These are phyloP conservation scores for Tolypocladium pustulatum DNA, from an alignment of 2,329 filamentous ascomycete genomes.

Conservation along the genomic window DNA sequence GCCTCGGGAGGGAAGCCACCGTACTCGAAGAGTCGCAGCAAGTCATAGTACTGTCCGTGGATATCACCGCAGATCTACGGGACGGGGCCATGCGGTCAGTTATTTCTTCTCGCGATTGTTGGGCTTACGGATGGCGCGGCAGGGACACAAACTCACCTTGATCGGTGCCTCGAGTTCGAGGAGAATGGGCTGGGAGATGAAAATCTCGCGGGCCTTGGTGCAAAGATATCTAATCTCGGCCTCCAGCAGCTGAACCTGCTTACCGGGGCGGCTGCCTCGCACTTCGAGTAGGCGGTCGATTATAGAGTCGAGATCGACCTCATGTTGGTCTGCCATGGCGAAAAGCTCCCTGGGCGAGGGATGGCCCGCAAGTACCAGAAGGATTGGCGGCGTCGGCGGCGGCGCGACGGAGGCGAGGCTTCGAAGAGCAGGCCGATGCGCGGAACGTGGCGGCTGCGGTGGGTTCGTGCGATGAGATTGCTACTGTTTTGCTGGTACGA, in stretches of 20 bases:
- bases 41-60: conserved; percentile 97
- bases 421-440: conserved; percentile 17
- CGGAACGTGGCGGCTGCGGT: conserved; percentile 17
- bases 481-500: conserved; percentile 16
- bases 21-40: conserved; percentile 94
- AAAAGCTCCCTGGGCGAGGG: conserved; percentile 21
- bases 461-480: conserved; percentile 13
- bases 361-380: conserved; percentile 27
- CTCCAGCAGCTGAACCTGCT: conserved; percentile 95
- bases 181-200: conserved; percentile 97
- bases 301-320: conserved; percentile 98
- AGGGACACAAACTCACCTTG: conserved; percentile 58
- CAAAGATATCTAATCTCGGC: conserved; percentile 94
- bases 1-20: conserved; percentile 96
- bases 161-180: conserved; percentile 97
- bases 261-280: conserved; percentile 91
- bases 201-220: conserved; percentile 98
- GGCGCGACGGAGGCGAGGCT: conserved; percentile 13
- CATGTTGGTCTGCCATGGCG: conserved; percentile 58
- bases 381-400: conserved; percentile 5
- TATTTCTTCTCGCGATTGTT: neutral
- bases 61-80: conserved; percentile 95
- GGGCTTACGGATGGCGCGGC: neutral
- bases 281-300: conserved; percentile 97
- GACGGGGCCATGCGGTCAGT: conserved; percentile 2